Base-by-base conservation (phyloP, 2,329 filamentous ascomycete genomes). In the Microdochium nivale region DNA sequence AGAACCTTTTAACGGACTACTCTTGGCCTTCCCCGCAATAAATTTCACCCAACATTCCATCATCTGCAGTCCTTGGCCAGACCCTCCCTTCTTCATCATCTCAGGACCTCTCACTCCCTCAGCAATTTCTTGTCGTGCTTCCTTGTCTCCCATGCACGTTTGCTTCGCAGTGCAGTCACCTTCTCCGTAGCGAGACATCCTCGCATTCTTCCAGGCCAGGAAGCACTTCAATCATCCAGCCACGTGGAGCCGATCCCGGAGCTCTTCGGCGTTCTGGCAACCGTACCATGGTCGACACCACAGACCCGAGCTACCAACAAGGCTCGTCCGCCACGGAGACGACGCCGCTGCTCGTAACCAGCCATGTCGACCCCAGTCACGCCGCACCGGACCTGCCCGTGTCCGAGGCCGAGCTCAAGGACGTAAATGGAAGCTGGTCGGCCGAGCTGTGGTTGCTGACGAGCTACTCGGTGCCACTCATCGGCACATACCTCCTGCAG, bases 401-500 rank as follows among this genome's bases (percentile, higher is more conserved):
- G 3, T 19, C n/a, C 40, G 40, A 44, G 40, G 21, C 19, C 40
- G 40, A 44, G 40, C 40, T 44, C 40, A 44, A 24, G 40, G 21
- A 21, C 8, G 40, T 19, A 21, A 7, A 44, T 7, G 19, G 23
- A 5, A 44, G n/a, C 40, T 44, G 40, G 40, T 19, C 16, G 3
- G 40, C 46, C 46, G 62, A 65, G 35, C 52, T 64, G 51, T 57
- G 59, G 60, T 58, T 65, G 14, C 59, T 60, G 14, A 30, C 53
- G 48, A 66, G 63, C 53, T 75, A 75, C 58, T 76, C 74, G 0
- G 53, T 72, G 1, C 77, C 77, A 7, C 64, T 80, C 21, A 72
- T 76, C 49, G 64, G 72, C n/a, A 80, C 77, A 1, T 80, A 78
- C 54, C 60, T 80, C 1, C 66, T 80, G 4, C 75, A 80, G 55